Percentiles rank a stretch among this genome's conserved stretches.
Evolutionary conservation across 805 yeast genomes (phyloP).

Genomic region (Yamadazyma philogaea): DNA sequence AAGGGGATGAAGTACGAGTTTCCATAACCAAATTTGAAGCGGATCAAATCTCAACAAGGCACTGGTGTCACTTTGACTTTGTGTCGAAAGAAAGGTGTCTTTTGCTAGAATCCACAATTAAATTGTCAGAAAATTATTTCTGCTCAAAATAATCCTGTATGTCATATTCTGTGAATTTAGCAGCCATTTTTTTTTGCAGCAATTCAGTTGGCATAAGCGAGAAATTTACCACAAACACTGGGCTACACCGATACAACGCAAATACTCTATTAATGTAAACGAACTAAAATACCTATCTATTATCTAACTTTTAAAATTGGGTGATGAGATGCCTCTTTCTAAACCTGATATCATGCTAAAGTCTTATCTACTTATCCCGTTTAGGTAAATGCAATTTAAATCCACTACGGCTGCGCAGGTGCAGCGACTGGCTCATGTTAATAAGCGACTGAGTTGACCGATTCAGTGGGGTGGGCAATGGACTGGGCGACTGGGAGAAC

Average conservation of each 20-base stretch:
- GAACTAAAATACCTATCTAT: not conserved
- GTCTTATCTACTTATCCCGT: not conserved
- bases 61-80: too few species aligned
- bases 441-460: not conserved
- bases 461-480: constrained; percentile 1
- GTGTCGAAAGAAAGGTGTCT: not conserved
- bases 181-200: not conserved
- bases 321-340: not conserved
- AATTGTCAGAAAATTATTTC: not conserved
- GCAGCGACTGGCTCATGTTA: not conserved
- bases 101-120: not conserved
- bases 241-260: too few species aligned
- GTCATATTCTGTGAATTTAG: not conserved
- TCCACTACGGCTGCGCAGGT: constrained; percentile 2
- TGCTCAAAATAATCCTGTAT: too few species aligned
- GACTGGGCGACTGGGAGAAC: constrained; percentile 1
- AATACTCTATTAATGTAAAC: too few species aligned
- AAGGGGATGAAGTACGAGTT: not conserved
- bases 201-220: not conserved
- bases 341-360: not conserved
- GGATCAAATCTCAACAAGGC: too few species aligned
- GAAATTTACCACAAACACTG: too few species aligned
- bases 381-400: constrained; percentile 7
- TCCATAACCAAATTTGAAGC: too few species aligned
- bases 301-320: not conserved